Evolutionary conservation across 495 filamentous ascomycete genomes (phyloP).

Genomic region (Friedmanniomyces simplex): DNA sequence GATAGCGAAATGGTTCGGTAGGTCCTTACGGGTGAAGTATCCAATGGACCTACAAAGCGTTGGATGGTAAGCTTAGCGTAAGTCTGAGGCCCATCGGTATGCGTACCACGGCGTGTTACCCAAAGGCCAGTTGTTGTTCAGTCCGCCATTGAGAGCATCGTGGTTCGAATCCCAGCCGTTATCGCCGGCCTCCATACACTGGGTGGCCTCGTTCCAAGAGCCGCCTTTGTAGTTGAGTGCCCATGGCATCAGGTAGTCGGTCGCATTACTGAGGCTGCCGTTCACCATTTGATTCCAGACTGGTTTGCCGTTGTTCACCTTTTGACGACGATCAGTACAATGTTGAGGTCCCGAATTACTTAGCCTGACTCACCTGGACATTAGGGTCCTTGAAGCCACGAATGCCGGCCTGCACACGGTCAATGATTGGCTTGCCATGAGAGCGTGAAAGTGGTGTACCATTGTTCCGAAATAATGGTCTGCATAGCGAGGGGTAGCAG

Average conservation of each 20-base stretch:
- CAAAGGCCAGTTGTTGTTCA: conserved; percentile 44
- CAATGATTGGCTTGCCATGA: not conserved
- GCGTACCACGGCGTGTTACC: conserved; percentile 47
- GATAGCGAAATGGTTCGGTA: conserved; percentile 45
- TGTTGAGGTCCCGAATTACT: no score
- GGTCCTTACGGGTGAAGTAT: conserved; percentile 39
- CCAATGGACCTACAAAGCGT: conserved; percentile 47
- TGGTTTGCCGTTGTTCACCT: no score
- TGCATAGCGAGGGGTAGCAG: not conserved
- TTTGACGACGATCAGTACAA: no score
- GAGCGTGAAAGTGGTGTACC: conserved; percentile 10
- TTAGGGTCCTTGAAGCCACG: conserved; percentile 49
- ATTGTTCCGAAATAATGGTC: conserved; percentile 29
- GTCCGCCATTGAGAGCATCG: conserved; percentile 37
- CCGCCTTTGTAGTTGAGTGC: conserved; percentile 42
- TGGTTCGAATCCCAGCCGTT: conserved; percentile 45
- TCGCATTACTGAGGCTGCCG: conserved; percentile 14
- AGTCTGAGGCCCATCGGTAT: no score
- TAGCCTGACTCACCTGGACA: no score
- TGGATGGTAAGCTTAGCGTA: no score
- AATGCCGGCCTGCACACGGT: conserved; percentile 32
- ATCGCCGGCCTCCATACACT: conserved; percentile 43
- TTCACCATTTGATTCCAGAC: conserved; percentile 42
- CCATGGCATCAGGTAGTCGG: conserved; percentile 41
- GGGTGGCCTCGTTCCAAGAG: conserved; percentile 39